A percentile compares a stretch with the other conserved stretches of the same genome.
Evolutionary conservation across 2,329 filamentous ascomycete genomes (phyloP).

Genomic region (Aspergillus tanneri): DNA sequence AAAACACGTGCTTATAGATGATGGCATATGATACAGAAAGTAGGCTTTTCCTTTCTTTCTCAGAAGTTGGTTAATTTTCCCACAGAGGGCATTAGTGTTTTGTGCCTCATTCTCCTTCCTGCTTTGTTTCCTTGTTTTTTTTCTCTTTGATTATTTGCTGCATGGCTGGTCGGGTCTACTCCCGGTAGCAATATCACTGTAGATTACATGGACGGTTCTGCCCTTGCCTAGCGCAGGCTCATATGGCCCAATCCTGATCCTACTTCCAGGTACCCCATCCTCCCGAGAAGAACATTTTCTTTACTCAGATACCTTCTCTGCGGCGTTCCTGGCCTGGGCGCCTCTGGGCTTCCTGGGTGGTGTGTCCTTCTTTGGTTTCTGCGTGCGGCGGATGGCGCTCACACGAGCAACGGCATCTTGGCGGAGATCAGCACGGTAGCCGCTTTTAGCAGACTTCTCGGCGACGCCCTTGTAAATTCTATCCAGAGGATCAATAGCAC

Average conservation of each 20-base stretch:
- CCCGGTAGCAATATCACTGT: slow-evolving; percentile 25
- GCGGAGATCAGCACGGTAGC: slow-evolving; percentile 80
- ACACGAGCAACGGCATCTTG: slow-evolving; percentile 79
- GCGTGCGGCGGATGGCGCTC: slow-evolving; percentile 76
- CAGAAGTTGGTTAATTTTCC: slow-evolving; percentile 11
- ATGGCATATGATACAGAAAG: not conserved
- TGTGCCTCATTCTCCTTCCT: not conserved
- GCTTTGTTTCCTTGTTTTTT: slow-evolving; percentile 4
- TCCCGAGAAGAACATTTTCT: slow-evolving; percentile 12
- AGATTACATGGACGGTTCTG: slow-evolving; percentile 33
- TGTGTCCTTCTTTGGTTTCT: slow-evolving; percentile 73
- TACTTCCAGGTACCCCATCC: not conserved
- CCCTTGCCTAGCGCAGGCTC: slow-evolving; percentile 27
- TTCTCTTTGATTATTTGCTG: slow-evolving; percentile 17
- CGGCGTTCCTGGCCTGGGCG: slow-evolving; percentile 72
- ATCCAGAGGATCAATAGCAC: slow-evolving; percentile 3
- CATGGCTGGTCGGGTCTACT: slow-evolving; percentile 14
- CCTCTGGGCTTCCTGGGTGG: slow-evolving; percentile 75
- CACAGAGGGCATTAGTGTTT: slow-evolving; percentile 5
- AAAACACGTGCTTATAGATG: not conserved
- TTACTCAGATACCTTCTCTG: slow-evolving; percentile 40
- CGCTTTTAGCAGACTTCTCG: slow-evolving; percentile 74
- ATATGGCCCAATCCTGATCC: slow-evolving; percentile 8
- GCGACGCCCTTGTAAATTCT: slow-evolving; percentile 90
- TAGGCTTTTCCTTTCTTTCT: not conserved